Percentiles rank a stretch among this genome's conserved stretches.
Evolutionary conservation across 768 basidiomycete species (phyloP).

Genomic region (Dentipellis fragilis): DNA sequence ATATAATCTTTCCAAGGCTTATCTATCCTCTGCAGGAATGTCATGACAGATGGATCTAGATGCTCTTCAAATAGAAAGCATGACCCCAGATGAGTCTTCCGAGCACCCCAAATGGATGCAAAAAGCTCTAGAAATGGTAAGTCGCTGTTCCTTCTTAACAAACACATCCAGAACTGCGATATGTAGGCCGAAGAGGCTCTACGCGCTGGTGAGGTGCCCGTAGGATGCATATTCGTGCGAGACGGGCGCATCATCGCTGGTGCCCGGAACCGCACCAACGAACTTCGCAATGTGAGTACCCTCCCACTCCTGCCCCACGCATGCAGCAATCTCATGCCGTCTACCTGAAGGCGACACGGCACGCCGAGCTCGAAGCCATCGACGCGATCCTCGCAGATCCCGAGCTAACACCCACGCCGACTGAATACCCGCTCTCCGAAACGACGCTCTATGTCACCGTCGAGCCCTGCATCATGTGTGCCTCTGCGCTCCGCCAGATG

Average conservation of each 20-base stretch:
- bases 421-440: constrained; percentile 54
- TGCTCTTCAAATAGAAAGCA: no score
- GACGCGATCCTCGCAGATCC: constrained; percentile 69
- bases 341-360: constrained; percentile 71
- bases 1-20: no score
- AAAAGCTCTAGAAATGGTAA: constrained; percentile 75
- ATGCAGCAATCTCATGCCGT: not conserved
- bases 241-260: constrained; percentile 67
- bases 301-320: no score
- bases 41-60: not conserved
- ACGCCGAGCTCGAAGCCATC: constrained; percentile 96
- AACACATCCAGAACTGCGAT: no score
- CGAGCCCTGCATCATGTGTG: constrained; percentile 99
- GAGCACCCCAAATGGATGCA: constrained; percentile 64
- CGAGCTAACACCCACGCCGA: constrained; percentile 40
- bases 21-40: not conserved
- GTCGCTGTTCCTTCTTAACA: constrained; percentile 7
- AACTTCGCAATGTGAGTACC: constrained; percentile 85
- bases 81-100: not conserved
- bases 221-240: constrained; percentile 92
- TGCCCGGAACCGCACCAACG: constrained; percentile 90
- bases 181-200: constrained; percentile 79
- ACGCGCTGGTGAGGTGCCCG: constrained; percentile 80
- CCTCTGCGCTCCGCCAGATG: constrained; percentile 87
- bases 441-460: constrained; percentile 96